Evolutionary conservation across 2,329 filamentous ascomycete species (phyloP).

Genomic region (Amesomyces nigricolor): DNA sequence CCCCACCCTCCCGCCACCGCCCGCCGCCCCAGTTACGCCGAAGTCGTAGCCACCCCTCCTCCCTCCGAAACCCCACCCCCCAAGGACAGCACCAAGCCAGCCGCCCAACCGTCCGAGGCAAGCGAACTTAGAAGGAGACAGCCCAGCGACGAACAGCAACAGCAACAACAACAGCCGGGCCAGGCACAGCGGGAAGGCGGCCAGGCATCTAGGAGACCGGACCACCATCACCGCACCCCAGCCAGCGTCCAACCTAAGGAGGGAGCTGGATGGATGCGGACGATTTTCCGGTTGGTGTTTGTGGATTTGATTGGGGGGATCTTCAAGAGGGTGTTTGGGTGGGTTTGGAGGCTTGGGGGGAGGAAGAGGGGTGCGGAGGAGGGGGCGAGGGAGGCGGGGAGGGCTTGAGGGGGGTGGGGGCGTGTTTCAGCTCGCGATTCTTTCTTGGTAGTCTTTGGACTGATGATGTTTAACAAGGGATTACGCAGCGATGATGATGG

Average conservation of each 20-base stretch:
- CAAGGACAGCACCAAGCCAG: too few relatives aligned
- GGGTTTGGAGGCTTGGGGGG: background rate
- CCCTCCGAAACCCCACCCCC: background rate
- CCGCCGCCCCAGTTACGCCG: slow-evolving; percentile 9
- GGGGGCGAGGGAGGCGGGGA: slow-evolving; percentile 7
- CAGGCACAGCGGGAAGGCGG: background rate
- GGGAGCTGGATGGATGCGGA: slow-evolving; percentile 30
- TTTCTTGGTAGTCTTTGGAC: too few relatives aligned
- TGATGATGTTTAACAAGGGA: background rate
- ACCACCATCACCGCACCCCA: background rate
- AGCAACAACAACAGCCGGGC: background rate
- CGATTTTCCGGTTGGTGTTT: slow-evolving; percentile 34
- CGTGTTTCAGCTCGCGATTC: background rate
- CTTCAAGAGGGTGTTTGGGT: slow-evolving; percentile 17
- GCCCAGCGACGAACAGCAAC: background rate
- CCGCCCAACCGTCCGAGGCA: too few relatives aligned
- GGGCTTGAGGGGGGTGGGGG: background rate
- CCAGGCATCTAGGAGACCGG: background rate
- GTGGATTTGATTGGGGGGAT: slow-evolving; percentile 37
- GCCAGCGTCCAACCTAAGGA: background rate
- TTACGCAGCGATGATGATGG: background rate
- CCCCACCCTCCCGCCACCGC: background rate
- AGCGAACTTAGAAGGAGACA: too few relatives aligned
- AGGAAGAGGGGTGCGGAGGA: slow-evolving; percentile 25
- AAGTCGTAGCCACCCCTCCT: background rate